Percentiles rank a stretch among this genome's conserved stretches.
phyloP scores from a whole-genome alignment of 2,329 filamentous ascomycete species.

The Penicillium sp. region DNA sequence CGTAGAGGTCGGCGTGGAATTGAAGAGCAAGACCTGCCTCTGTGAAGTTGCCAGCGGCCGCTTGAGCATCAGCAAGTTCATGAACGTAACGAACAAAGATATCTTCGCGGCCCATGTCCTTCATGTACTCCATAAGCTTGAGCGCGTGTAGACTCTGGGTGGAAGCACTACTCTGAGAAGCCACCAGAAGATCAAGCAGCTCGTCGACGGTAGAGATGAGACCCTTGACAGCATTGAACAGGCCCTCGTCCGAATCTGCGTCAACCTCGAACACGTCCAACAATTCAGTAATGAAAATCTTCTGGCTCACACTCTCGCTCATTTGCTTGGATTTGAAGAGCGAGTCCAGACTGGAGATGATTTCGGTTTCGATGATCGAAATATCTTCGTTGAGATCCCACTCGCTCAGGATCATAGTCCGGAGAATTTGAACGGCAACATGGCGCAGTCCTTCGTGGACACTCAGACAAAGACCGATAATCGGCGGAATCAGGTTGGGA shows the following conservation, averaged over 20 bases:
- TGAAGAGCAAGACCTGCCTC: slow-evolving; percentile 88
- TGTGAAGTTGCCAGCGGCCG: slow-evolving; percentile 74
- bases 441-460: slow-evolving; percentile 88
- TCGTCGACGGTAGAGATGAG: slow-evolving; percentile 86
- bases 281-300: slow-evolving; percentile 87
- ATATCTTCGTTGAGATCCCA: slow-evolving; percentile 95
- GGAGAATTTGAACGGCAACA: slow-evolving; percentile 89
- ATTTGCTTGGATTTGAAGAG: slow-evolving; percentile 88
- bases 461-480: slow-evolving; percentile 91
- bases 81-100: slow-evolving; percentile 97
- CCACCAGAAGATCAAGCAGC: slow-evolving; percentile 85
- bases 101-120: slow-evolving; percentile 95
- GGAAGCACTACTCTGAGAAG: slow-evolving; percentile 75
- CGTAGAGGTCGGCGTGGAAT: slow-evolving; percentile 88
- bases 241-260: slow-evolving; percentile 68
- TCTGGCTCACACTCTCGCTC: slow-evolving; percentile 87
- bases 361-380: slow-evolving; percentile 88
- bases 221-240: slow-evolving; percentile 76
- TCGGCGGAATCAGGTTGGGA: slow-evolving; percentile 84
- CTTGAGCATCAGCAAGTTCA: slow-evolving; percentile 80
- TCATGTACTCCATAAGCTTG: slow-evolving; percentile 91
- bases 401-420: slow-evolving; percentile 98
- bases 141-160: slow-evolving; percentile 88
- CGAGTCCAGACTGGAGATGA: slow-evolving; percentile 89
- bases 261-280: slow-evolving; percentile 78